Evolutionary conservation across 129 eudicot genomes (phyloP).

Genomic region (Chrysanthemum makinoi): DNA sequence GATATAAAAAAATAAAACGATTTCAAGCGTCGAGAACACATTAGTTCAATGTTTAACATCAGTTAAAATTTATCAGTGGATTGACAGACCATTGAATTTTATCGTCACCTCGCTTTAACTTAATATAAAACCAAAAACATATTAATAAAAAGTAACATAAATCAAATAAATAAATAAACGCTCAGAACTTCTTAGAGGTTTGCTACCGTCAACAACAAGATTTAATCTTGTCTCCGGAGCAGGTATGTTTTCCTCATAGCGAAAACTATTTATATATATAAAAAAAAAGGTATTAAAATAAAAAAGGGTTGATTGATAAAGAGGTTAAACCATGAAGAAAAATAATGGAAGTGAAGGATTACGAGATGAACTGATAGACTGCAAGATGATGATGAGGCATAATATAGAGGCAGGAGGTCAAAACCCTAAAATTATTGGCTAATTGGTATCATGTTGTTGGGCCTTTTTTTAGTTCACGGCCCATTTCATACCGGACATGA

Average conservation of each 20-base stretch:
- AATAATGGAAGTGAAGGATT: not conserved
- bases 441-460: not conserved
- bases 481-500: not conserved
- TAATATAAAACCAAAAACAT: not conserved
- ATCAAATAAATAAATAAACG: not conserved
- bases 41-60: constrained; percentile 67
- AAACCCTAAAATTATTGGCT: constrained; percentile 16
- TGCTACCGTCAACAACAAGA: constrained; percentile 51
- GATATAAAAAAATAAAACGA: too few relatives aligned
- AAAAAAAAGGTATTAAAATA: too few relatives aligned
- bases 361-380: not conserved
- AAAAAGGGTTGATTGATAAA: not conserved
- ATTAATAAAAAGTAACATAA: not conserved
- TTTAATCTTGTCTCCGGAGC: constrained; percentile 42
- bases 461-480: constrained; percentile 21
- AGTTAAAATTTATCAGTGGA: constrained; percentile 60
- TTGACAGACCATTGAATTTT: constrained; percentile 80
- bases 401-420: constrained; percentile 15
- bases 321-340: too few relatives aligned
- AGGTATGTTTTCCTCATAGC: constrained; percentile 26
- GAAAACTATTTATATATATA: not conserved
- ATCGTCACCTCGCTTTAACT: constrained; percentile 58
- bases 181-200: constrained; percentile 95
- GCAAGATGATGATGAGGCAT: constrained; percentile 4
- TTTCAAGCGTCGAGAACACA: constrained; percentile 50